A percentile compares a stretch with the other conserved stretches of the same genome.
phyloP scores from a whole-genome alignment of 805 yeast genomes.

The Groenewaldozyma salmanticensis region DNA sequence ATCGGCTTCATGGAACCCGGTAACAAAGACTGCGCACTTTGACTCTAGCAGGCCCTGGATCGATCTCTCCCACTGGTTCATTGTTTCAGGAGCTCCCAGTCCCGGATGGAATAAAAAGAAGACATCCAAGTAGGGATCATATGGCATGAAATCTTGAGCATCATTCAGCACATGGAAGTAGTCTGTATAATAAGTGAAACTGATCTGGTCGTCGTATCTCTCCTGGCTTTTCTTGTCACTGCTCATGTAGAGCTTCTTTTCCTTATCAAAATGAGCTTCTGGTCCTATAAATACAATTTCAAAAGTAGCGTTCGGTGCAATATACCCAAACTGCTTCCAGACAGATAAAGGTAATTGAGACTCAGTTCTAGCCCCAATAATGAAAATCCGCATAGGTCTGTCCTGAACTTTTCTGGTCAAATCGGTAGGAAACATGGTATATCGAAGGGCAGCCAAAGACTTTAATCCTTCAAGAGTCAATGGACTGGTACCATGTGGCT shows the following conservation, averaged over 20 bases:
- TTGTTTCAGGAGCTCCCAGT: conserved; percentile 68
- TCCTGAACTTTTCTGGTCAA: conserved; percentile 56
- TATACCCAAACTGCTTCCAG: conserved; percentile 84
- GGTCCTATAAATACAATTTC: conserved; percentile 94
- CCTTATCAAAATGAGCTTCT: conserved; percentile 71
- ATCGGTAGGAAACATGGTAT: conserved; percentile 72
- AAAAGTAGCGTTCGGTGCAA: conserved; percentile 73
- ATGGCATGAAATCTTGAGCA: conserved; percentile 92
- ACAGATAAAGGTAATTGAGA: conserved; percentile 88
- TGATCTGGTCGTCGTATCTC: conserved; percentile 63
- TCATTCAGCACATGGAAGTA: conserved; percentile 88
- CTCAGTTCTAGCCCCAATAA: conserved; percentile 88
- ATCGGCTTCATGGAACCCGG: conserved; percentile 80
- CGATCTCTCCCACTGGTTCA: conserved; percentile 74
- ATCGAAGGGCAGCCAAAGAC: conserved; percentile 84
- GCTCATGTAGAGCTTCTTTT: conserved; percentile 50
- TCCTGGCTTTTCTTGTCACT: conserved; percentile 44
- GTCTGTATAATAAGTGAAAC: conserved; percentile 76
- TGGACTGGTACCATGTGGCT: conserved; percentile 64
- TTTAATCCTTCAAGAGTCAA: conserved; percentile 86
- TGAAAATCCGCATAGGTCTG: conserved; percentile 80
- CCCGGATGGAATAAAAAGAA: conserved; percentile 97
- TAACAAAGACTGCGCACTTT: conserved; percentile 83
- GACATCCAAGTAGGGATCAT: conserved; percentile 90
- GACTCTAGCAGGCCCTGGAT: conserved; percentile 83